A percentile compares a stretch with the other conserved stretches of the same genome.
These are phyloP conservation scores for Curvularia sp. DNA, from an alignment of 2,329 filamentous ascomycete genomes.

Conservation along the genomic window DNA sequence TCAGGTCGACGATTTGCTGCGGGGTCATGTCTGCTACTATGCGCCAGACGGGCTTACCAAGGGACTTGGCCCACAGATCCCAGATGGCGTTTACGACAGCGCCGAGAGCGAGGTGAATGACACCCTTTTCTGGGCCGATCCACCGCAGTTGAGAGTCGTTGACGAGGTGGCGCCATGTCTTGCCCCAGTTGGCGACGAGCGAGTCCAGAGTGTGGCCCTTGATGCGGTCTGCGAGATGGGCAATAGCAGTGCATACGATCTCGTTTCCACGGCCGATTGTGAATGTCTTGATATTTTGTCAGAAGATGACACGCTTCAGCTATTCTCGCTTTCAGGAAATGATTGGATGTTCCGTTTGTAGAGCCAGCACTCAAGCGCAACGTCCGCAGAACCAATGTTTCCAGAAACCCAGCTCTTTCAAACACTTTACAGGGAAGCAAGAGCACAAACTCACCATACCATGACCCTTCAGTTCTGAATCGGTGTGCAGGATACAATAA, in stretches of 20 bases:
- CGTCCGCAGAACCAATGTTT: not conserved
- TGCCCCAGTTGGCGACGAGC: constrained; percentile 80
- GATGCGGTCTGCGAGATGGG: constrained; percentile 77
- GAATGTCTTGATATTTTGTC: constrained; percentile 62
- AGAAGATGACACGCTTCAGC: not conserved
- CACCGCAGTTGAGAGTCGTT: constrained; percentile 88
- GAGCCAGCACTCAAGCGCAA: not conserved
- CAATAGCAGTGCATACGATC: constrained; percentile 85
- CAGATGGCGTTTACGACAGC: constrained; percentile 90
- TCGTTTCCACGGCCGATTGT: constrained; percentile 91
- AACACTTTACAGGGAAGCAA: not conserved
- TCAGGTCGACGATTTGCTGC: constrained; percentile 83
- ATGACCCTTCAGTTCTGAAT: constrained; percentile 73
- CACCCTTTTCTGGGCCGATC: constrained; percentile 94
- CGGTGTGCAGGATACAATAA: constrained; percentile 90
- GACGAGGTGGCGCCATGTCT: constrained; percentile 91
- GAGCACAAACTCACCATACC: constrained; percentile 72
- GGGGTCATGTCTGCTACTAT: constrained; percentile 90
- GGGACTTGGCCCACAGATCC: constrained; percentile 92
- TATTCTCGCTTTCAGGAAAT: not conserved
- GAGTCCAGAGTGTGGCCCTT: constrained; percentile 76
- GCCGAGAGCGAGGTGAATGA: constrained; percentile 89
- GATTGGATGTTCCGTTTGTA: not conserved
- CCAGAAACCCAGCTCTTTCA: not conserved
- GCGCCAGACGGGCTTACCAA: constrained; percentile 87